phyloP scores from a whole-genome alignment of 108 stramenopile genomes.

The Pseudonitzschia multiseries region DNA sequence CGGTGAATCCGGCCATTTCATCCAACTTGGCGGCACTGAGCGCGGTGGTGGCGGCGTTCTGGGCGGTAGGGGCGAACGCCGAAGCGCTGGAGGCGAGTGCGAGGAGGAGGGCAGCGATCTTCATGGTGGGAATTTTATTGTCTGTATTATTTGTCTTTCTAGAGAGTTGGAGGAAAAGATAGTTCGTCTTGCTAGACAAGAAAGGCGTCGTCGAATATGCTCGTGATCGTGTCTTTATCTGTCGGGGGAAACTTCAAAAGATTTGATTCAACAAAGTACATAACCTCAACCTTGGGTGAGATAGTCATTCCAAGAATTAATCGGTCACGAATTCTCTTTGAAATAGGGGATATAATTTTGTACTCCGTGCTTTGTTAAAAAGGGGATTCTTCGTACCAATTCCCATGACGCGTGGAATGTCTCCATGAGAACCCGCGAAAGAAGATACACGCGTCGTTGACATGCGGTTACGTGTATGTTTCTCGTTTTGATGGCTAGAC shows the following conservation, averaged over 20 bases:
- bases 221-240: neutral
- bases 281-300: neutral
- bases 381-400: neutral
- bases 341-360: neutral
- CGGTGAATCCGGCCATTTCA: conserved; percentile 74
- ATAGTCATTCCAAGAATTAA: neutral
- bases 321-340: neutral
- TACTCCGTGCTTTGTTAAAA: neutral
- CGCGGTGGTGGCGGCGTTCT: conserved; percentile 56
- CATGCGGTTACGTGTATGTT: conserved; percentile 1
- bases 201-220: neutral
- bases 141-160: neutral
- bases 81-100: conserved; percentile 35
- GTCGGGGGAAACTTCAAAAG: conserved; percentile 1
- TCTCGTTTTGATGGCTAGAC: neutral
- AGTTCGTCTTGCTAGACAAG: neutral
- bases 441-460: conserved; percentile 11
- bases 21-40: conserved; percentile 84
- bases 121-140: conserved; percentile 17
- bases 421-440: neutral
- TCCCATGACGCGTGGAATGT: conserved; percentile 3
- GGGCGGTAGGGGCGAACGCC: conserved; percentile 38
- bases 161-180: neutral
- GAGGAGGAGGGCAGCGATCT: conserved; percentile 29
- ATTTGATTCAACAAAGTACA: conserved; percentile 12